These are phyloP conservation scores for Kodamaea sagamina DNA, from an alignment of 805 yeast species.

Conservation along the genomic window DNA sequence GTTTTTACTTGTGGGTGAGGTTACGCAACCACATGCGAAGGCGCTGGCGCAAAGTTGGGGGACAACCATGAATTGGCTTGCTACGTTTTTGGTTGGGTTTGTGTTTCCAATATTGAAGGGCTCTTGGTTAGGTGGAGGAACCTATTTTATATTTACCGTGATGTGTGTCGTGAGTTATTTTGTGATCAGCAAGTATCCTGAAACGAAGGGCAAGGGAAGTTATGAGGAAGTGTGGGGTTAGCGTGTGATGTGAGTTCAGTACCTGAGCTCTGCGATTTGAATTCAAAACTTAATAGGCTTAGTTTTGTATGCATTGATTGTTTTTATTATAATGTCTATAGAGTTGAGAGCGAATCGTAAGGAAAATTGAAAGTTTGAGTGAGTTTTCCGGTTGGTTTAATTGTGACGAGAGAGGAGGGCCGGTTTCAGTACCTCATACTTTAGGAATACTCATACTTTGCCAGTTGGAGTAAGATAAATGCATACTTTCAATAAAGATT, in stretches of 20 bases:
- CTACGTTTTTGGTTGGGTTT: slow-evolving; percentile 81
- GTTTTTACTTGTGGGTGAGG: slow-evolving; percentile 81
- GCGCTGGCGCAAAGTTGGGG: slow-evolving; percentile 93
- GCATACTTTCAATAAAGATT: no score
- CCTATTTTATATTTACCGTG: slow-evolving; percentile 69
- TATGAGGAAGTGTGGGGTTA: slow-evolving; percentile 70
- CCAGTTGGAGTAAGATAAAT: no score
- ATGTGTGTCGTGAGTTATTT: slow-evolving; percentile 52
- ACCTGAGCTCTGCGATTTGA: background rate
- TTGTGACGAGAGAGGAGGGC: no score
- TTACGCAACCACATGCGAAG: slow-evolving; percentile 77
- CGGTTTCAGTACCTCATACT: no score
- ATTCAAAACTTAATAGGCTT: no score
- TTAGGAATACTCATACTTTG: no score
- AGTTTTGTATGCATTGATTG: background rate
- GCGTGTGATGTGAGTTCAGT: no score
- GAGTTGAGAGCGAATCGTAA: no score
- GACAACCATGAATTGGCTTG: slow-evolving; percentile 85
- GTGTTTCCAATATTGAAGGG: slow-evolving; percentile 73
- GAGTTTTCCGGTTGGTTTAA: no score
- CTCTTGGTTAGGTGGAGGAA: slow-evolving; percentile 67
- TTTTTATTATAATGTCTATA: background rate
- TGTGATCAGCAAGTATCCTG: slow-evolving; percentile 63
- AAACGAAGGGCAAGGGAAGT: slow-evolving; percentile 65
- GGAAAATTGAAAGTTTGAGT: no score